phyloP scores from a whole-genome alignment of 1,284 basidiomycete genomes.

The Fistulina hepatica region DNA sequence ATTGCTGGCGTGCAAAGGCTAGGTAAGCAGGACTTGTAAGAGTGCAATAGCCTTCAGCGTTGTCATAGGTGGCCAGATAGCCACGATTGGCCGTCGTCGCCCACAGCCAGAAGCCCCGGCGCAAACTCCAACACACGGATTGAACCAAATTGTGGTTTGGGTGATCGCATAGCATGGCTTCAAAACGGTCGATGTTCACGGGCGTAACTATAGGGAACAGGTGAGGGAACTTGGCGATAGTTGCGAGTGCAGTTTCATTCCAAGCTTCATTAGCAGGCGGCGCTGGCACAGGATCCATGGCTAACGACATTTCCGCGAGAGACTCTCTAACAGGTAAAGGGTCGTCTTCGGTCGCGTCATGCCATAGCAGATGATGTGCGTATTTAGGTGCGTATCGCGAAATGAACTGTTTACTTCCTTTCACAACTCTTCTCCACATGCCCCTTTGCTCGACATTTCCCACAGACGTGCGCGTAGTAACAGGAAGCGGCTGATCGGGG shows the following conservation, averaged over 20 bases:
- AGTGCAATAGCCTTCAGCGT: background rate
- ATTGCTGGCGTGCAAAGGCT: conserved; percentile 20
- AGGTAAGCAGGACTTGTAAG: background rate
- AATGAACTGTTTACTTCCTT: too few species aligned
- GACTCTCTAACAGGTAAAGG: too few species aligned
- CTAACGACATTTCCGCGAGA: too few species aligned
- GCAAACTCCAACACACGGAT: conserved; percentile 18
- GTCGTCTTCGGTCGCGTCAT: background rate
- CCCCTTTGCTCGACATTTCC: conserved; percentile 8
- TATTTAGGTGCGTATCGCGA: conserved; percentile 1
- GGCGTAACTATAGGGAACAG: conserved; percentile 26
- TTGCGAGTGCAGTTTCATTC: conserved; percentile 13
- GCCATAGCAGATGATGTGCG: conserved; percentile 5
- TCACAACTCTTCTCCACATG: too few species aligned
- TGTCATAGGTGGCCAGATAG: conserved; percentile 15
- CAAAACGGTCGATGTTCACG: conserved; percentile 23
- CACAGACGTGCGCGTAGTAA: conserved; percentile 14
- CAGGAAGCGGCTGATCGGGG: conserved; percentile 8
- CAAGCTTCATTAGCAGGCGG: too few species aligned
- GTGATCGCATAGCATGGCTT: conserved; percentile 16
- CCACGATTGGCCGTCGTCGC: background rate
- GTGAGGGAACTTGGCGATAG: conserved; percentile 13
- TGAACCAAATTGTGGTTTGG: conserved; percentile 23
- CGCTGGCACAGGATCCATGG: too few species aligned
- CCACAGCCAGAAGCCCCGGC: conserved; percentile 26